A percentile compares a stretch with the other conserved stretches of the same genome.
Conservation (phyloP, 2,329 filamentous ascomycete species). For the Neonectria ditissima region DNA sequence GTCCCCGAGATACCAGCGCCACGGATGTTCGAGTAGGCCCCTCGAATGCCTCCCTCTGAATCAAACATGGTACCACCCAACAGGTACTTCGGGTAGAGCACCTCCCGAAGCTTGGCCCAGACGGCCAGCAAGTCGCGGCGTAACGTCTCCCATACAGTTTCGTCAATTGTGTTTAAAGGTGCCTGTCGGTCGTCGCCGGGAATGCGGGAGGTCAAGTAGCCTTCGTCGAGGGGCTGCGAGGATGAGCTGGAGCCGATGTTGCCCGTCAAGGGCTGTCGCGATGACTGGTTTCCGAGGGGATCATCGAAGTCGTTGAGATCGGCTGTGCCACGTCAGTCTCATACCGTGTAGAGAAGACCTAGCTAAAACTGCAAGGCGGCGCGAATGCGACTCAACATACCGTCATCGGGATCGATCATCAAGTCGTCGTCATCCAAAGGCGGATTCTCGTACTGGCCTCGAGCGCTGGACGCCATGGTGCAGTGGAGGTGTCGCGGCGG, state of each 20-base stretch:
- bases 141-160: constrained; percentile 97
- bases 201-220: constrained; percentile 89
- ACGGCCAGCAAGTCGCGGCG: constrained; percentile 91
- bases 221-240: constrained; percentile 72
- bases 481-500: constrained; percentile 27
- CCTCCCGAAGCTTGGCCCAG: constrained; percentile 98
- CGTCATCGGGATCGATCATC: constrained; percentile 85
- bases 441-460: constrained; percentile 71
- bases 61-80: constrained; percentile 78
- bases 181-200: constrained; percentile 93
- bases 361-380: neutral
- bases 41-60: constrained; percentile 64
- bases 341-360: neutral
- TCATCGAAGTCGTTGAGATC: constrained; percentile 95
- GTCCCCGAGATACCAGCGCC: constrained; percentile 69
- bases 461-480: constrained; percentile 62
- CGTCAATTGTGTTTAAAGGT: constrained; percentile 93
- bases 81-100: constrained; percentile 94
- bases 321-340: constrained; percentile 60
- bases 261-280: constrained; percentile 84
- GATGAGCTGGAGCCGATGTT: constrained; percentile 78
- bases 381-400: constrained; percentile 56
- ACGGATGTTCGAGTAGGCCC: constrained; percentile 71
- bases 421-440: constrained; percentile 75
- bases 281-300: constrained; percentile 75